Evolutionary conservation across 306 rosid species (phyloP).

Genomic region (Acacia crassicarpa): DNA sequence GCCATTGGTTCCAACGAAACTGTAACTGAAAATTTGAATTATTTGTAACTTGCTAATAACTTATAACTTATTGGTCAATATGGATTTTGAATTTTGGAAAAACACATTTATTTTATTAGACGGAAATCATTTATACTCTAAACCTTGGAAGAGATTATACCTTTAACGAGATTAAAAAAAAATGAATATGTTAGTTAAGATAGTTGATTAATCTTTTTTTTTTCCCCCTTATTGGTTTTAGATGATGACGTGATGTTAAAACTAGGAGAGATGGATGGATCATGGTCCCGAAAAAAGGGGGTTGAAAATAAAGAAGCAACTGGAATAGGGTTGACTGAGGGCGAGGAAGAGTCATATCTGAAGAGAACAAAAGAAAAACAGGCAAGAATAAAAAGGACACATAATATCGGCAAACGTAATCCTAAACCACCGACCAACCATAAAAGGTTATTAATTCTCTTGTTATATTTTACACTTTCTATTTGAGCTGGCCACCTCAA

Average conservation of each 20-base stretch:
- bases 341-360: neutral
- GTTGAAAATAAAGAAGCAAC: neutral
- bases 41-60: too few species aligned
- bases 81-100: too few species aligned
- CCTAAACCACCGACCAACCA: slow-evolving; percentile 38
- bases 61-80: too few species aligned
- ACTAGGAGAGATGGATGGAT: neutral
- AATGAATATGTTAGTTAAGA: too few species aligned
- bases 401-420: slow-evolving; percentile 22
- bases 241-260: neutral
- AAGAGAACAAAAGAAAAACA: neutral
- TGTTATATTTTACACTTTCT: slow-evolving; percentile 34
- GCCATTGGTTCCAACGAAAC: neutral
- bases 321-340: neutral
- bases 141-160: too few species aligned
- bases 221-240: neutral
- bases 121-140: too few species aligned
- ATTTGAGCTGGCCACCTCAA: slow-evolving; percentile 44
- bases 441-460: slow-evolving; percentile 38
- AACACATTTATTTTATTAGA: rapidly evolving
- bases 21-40: neutral
- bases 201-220: too few species aligned
- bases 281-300: neutral
- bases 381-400: neutral
- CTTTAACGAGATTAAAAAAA: too few species aligned